phyloP scores from a whole-genome alignment of 352 stramenopile species.

The Globisporangium nunn region DNA sequence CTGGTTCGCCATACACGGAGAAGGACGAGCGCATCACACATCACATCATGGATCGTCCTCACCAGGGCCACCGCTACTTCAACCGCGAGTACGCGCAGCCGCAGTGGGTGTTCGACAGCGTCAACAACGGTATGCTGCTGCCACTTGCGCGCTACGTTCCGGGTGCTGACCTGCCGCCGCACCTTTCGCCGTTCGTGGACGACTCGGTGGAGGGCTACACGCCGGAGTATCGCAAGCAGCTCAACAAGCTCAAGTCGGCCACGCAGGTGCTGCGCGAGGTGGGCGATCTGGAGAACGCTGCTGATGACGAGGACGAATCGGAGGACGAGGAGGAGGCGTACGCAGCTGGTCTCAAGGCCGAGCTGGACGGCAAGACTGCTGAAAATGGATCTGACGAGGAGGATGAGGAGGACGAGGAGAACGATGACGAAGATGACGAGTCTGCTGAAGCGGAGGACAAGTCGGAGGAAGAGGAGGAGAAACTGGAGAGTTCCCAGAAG shows the following conservation, averaged over 20 bases:
- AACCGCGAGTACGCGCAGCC: slow-evolving; percentile 97
- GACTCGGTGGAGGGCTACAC: slow-evolving; percentile 95
- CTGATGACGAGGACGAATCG: slow-evolving; percentile 34
- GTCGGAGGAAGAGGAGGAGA: slow-evolving; percentile 23
- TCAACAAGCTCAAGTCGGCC: slow-evolving; percentile 82
- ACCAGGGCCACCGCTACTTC: slow-evolving; percentile 85
- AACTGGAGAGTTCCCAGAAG: slow-evolving; percentile 31
- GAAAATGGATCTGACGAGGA: slow-evolving; percentile 29
- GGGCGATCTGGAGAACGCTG: slow-evolving; percentile 23
- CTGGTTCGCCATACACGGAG: slow-evolving; percentile 86
- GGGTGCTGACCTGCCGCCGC: slow-evolving; percentile 87
- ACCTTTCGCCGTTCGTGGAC: slow-evolving; percentile 95
- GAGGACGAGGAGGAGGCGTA: slow-evolving; percentile 73
- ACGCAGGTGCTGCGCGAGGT: slow-evolving; percentile 64
- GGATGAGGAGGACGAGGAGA: slow-evolving; percentile 36
- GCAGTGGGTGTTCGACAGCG: slow-evolving; percentile 98
- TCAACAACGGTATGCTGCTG: slow-evolving; percentile 95
- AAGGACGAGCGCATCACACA: slow-evolving; percentile 95
- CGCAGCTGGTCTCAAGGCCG: slow-evolving; percentile 71
- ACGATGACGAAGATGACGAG: slow-evolving; percentile 23
- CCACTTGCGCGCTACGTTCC: slow-evolving; percentile 91
- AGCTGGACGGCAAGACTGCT: slow-evolving; percentile 41
- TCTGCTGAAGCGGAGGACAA: slow-evolving; percentile 16
- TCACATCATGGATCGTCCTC: slow-evolving; percentile 93
- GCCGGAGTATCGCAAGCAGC: slow-evolving; percentile 93